These are phyloP conservation scores for Lipomyces kockii DNA, from an alignment of 805 yeast species.

Conservation along the genomic window DNA sequence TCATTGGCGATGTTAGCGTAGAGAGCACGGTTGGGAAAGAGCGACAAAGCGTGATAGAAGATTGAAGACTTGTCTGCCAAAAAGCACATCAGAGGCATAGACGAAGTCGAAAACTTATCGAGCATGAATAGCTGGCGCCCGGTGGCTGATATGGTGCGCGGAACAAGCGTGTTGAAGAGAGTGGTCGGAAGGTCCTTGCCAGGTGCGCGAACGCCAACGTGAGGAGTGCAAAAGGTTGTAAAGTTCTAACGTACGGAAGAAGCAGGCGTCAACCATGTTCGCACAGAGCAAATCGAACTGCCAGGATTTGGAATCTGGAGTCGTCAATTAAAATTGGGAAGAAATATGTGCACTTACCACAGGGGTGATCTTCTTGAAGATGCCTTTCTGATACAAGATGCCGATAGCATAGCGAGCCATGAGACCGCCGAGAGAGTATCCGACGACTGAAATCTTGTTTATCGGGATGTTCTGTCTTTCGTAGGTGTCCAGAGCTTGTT, in stretches of 20 bases:
- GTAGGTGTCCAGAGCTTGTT: conserved; percentile 38
- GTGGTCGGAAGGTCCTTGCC: conserved; percentile 49
- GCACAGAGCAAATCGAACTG: background rate
- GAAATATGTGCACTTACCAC: conserved; percentile 41
- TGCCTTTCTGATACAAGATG: conserved; percentile 57
- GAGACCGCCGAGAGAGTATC: conserved; percentile 85
- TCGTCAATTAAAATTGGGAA: background rate
- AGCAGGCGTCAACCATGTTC: conserved; percentile 6
- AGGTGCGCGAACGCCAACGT: conserved; percentile 60
- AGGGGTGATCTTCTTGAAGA: conserved; percentile 61
- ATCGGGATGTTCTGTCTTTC: conserved; percentile 47
- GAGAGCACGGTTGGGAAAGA: conserved; percentile 59
- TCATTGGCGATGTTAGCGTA: conserved; percentile 83
- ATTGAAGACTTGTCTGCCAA: conserved; percentile 69
- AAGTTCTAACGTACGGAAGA: conserved; percentile 45
- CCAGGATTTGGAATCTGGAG: background rate
- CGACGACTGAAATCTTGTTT: conserved; percentile 73
- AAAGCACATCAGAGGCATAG: conserved; percentile 60
- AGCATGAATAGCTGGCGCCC: conserved; percentile 75
- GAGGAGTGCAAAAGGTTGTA: conserved; percentile 70
- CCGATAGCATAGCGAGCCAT: conserved; percentile 84
- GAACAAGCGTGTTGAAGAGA: conserved; percentile 66
- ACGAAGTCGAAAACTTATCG: conserved; percentile 46
- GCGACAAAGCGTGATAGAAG: conserved; percentile 60
- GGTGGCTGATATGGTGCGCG: conserved; percentile 67